These are phyloP conservation scores for Mycena pura DNA, from an alignment of 768 basidiomycete genomes.

Conservation along the genomic window DNA sequence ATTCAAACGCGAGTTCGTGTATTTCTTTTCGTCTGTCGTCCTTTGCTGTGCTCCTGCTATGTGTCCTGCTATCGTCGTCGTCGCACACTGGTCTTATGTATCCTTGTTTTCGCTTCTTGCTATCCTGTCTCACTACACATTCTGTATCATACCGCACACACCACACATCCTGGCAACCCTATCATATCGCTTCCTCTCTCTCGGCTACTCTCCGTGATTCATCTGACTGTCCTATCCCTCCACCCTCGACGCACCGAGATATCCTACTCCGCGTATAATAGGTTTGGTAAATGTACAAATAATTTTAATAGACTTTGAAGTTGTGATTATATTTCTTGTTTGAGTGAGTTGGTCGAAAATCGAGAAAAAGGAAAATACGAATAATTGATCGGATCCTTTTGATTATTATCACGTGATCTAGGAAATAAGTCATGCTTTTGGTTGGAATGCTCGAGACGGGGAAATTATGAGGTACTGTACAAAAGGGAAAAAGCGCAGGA, in stretches of 20 bases:
- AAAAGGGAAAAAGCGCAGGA: too few relatives aligned
- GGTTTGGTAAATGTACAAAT: neutral
- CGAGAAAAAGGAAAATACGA: too few relatives aligned
- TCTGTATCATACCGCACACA: slow-evolving; percentile 23
- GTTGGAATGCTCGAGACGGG: too few relatives aligned
- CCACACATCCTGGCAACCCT: neutral
- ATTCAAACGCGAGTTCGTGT: neutral
- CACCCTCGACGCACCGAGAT: neutral
- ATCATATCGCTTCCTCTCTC: neutral
- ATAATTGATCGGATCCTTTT: too few relatives aligned
- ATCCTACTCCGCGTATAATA: slow-evolving; percentile 1
- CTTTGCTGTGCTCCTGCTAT: slow-evolving; percentile 12
- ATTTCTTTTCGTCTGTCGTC: neutral
- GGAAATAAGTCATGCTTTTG: too few relatives aligned
- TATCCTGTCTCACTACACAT: neutral
- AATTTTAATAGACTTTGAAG: slow-evolving; percentile 1
- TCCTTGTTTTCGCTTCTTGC: neutral
- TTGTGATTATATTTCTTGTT: too few relatives aligned
- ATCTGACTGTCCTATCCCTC: neutral
- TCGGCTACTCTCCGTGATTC: neutral
- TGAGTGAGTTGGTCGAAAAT: too few relatives aligned
- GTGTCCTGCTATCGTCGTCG: slow-evolving; percentile 2
- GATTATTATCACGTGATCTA: too few relatives aligned
- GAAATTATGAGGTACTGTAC: too few relatives aligned
- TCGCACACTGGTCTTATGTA: slow-evolving; percentile 16